Evolutionary conservation across 495 filamentous ascomycete species (phyloP).

Genomic region (Penicillium subrubescens): DNA sequence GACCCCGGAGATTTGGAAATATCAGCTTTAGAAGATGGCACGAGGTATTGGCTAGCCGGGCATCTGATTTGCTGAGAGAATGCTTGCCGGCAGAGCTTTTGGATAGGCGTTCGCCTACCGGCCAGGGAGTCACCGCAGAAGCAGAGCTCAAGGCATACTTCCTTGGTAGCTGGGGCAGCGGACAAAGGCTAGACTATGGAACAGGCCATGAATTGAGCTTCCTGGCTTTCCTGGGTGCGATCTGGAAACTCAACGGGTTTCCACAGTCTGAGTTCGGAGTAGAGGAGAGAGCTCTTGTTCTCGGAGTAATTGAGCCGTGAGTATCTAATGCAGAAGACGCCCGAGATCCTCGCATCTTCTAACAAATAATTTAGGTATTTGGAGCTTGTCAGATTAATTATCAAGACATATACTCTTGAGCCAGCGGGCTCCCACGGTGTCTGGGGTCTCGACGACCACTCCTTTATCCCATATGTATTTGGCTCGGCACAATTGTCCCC

Average conservation of each 20-base stretch:
- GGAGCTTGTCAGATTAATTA: constrained; percentile 74
- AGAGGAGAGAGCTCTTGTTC: constrained; percentile 74
- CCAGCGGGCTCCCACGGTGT: constrained; percentile 95
- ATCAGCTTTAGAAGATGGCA: constrained; percentile 85
- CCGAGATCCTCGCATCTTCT: constrained; percentile 1
- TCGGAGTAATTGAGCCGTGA: constrained; percentile 80
- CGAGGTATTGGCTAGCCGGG: constrained; percentile 61
- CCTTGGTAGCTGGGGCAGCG: constrained; percentile 82
- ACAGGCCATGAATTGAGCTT: constrained; percentile 97
- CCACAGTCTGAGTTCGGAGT: constrained; percentile 47
- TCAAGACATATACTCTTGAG: constrained; percentile 91
- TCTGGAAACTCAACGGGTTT: constrained; percentile 91
- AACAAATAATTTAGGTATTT: constrained; percentile 64
- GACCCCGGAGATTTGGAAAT: constrained; percentile 90
- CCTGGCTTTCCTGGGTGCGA: constrained; percentile 80
- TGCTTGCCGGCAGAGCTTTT: constrained; percentile 59
- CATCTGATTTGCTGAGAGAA: constrained; percentile 59
- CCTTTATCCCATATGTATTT: constrained; percentile 94
- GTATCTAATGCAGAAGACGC: constrained; percentile 25
- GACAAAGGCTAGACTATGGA: constrained; percentile 89
- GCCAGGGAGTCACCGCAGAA: constrained; percentile 44
- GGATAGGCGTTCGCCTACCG: constrained; percentile 32
- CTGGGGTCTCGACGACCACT: constrained; percentile 98
- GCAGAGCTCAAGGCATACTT: constrained; percentile 80
- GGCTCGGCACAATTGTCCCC: constrained; percentile 84